Evolutionary conservation across 257 asterid species (phyloP), one percentile per base, ranked within the genome.

Genomic region (Thymus mandschuricus): DNA sequence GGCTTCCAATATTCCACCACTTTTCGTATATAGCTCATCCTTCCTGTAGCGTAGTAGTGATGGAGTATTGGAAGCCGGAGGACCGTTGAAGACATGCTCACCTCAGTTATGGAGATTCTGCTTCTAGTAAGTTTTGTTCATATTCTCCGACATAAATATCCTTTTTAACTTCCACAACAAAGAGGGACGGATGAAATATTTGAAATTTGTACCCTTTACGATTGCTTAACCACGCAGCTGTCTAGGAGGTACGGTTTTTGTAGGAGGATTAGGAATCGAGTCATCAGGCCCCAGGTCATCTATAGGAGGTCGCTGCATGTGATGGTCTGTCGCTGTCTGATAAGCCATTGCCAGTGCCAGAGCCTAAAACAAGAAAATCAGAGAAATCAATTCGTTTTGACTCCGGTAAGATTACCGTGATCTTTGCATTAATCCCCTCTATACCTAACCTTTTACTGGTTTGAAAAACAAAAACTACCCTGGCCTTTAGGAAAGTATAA

Each of bases 331-430:
- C 41, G 77, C 80, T 0, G 91, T 82, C 70, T 94, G 99, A 73
- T 91, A 92, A 48, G 97, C 96, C 82, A 91, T 85, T 9, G 99
- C 95, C 81, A 94, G 68, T 35, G 99, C 98, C 76, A 94, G 68
- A 31, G 96, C 99, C 99, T 94, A 27, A 52, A 48, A 59, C 46
- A 48, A 28, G 40, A 52, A 55, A 12, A 55, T 6, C 8, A 11
- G 21, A 6, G 27, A 3, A 13, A 49, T 12, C 3, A 8, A 35
- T 50, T 50, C 41, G 56, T 28, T 41, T 8, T 8, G 10, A 9
- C n/a, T 27, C 43, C 21, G 41, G 15, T 1, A 6, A 28, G 9
- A 28, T 40, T 13, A 57, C 57, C 7, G 40, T 35, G 40, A 35
- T 3, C 40, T 35, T 35, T 35, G 40, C 0, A 5, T 35, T 35